phyloP scores from a whole-genome alignment of 306 rosid species.

The Spatholobus suberectus region DNA sequence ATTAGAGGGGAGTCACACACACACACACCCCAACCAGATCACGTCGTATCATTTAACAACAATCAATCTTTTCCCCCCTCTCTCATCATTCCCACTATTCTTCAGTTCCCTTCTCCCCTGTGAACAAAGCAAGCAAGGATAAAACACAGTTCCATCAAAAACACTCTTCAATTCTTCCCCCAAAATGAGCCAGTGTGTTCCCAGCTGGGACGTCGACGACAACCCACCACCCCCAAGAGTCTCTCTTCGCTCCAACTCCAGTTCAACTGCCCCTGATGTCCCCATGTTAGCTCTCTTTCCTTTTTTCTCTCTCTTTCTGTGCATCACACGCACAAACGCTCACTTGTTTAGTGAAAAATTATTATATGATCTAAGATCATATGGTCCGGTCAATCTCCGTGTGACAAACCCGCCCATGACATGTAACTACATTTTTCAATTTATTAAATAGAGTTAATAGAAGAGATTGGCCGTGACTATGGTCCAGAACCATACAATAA shows the following conservation, averaged over 20 bases:
- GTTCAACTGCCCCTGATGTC: slow-evolving; percentile 56
- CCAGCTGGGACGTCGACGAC: slow-evolving; percentile 81
- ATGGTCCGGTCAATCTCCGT: too few relatives aligned
- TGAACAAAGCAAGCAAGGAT: neutral
- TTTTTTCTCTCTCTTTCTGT: neutral
- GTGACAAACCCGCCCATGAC: too few relatives aligned
- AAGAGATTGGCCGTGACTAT: neutral
- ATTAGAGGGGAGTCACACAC: neutral
- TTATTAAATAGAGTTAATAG: too few relatives aligned
- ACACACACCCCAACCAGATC: slow-evolving; percentile 10
- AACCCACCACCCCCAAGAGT: slow-evolving; percentile 36
- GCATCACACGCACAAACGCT: too few relatives aligned
- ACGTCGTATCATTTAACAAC: neutral
- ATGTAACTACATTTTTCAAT: too few relatives aligned
- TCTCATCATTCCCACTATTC: neutral
- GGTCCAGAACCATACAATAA: too few relatives aligned
- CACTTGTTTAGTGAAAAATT: too few relatives aligned
- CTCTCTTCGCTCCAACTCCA: slow-evolving; percentile 61
- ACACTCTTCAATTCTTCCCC: neutral
- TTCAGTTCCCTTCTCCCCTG: neutral
- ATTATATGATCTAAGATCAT: too few relatives aligned
- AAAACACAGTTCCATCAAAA: neutral
- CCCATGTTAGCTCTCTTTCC: slow-evolving; percentile 50
- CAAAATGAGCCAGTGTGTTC: slow-evolving; percentile 93
- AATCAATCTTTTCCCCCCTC: neutral